Base-by-base conservation (phyloP, 2,329 filamentous ascomycete species). In the Pseudocercospora fijiensis region DNA sequence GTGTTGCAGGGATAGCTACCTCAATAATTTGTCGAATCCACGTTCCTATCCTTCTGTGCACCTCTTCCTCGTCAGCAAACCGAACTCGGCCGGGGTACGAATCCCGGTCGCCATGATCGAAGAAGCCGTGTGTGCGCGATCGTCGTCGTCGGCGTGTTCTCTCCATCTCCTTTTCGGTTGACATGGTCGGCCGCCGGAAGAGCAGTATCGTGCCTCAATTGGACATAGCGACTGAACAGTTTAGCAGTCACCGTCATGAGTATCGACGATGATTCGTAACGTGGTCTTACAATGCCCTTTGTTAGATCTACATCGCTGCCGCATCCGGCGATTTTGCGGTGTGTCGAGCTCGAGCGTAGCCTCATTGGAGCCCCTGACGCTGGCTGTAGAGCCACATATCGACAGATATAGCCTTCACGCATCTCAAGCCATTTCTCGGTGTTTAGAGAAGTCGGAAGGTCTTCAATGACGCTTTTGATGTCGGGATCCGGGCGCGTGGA, bases 111-210 rank as follows among this genome's bases (percentile, higher is more conserved):
- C 58, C 62, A 22, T 60, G 62, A 26, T 60, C 58, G 24, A 60
- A 64, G 11, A 43, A 64, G 58, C 62, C 62, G 28, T 64, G 22
- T 6, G 52, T 64, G 28, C 56, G 52, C 26, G 58, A 52, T 20
- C 30, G 52, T 13, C 51, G 28, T n/a, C 62, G 27, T 18, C 43
- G 58, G 11, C 43, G 62, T 28, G n/a, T n/a, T n/a, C 28, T 10
- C 11, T 60, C 49, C 10, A 26, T 22, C 28, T 58, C 51, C 24
- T 28, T 28, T 2, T 51, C 43, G n/a, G 41, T 28, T 11, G 18
- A 43, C 24, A 37, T 20, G 45, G 10, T 49, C 20, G 22, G 16
- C 16, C 9, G 18, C 18, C 20, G 2, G 18, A 24, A 24, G 1
- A 11, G 20, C 10, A 24, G 18, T 11, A 26, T 49, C 18, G 18